Evolutionary conservation across 441 rosid species (phyloP), one percentile per base, ranked within the genome.

Genomic region (Hypseocharis bilobata): DNA sequence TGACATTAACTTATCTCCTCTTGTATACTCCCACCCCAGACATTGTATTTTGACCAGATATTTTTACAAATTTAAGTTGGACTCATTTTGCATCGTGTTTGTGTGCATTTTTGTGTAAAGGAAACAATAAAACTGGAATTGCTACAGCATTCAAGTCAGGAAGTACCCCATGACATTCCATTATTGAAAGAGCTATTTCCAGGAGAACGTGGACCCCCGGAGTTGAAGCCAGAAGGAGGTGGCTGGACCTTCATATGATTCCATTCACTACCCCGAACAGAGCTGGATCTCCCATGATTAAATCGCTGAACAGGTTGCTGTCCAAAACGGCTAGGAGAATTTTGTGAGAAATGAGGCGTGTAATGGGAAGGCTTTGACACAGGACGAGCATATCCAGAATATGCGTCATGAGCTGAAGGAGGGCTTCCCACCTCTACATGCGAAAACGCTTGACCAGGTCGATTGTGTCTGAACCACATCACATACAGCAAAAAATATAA

Each of bases 281-380:
- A 68, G 57, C 73, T 59, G 60, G 86, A 66, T 73, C 96, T 88
- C 69, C 85, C 91, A 36, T 86, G 81, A 65, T 80, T 80, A 69
- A 42, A 72, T 70, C 83, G 82, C 28, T 76, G 94, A 60, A 71
- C 75, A 70, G 84, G 84, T 72, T 82, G 96, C 71, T 94, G 99
- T 64, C 98, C 89, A 69, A 94, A 85, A 47, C 98, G 96, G 77
- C 99, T 94, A 5, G 90, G 93, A 68, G 91, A 79, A 81, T 84
- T 94, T 72, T 88, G 95, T 4, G 90, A 58, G 64, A 78, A 58
- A 58, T 86, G 94, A 7, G 86, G 79, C 60, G 66, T 72, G 59
- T 77, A 78, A 78, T 82, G 79, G 56, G 88, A 72, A 68, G 86
- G 77, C 79, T 85, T 85, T 76, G 92, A 81, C 68, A 75, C 77